Conservation (phyloP, 257 asterid species). For the Ajuga chamaepitys region DNA sequence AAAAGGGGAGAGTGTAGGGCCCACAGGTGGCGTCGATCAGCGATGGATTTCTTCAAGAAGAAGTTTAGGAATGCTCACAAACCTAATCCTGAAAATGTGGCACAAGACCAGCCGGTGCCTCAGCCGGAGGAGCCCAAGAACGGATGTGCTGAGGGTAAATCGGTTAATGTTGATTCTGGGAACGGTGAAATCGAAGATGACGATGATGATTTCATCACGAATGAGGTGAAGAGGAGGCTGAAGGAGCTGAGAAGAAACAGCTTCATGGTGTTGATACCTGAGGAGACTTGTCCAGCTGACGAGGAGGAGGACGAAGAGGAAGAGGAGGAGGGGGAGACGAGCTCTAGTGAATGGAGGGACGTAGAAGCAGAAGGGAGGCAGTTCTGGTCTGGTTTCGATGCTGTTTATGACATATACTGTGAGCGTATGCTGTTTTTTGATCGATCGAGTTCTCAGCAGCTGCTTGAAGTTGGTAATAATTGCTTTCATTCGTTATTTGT, state of each 20-base stretch:
- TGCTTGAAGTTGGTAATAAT: constrained; percentile 66
- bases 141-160: constrained; percentile 39
- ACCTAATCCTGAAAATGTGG: constrained; percentile 31
- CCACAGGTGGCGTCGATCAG: not conserved
- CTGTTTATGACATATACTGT: constrained; percentile 68
- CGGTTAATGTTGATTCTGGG: constrained; percentile 38
- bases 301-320: constrained; percentile 76
- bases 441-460: constrained; percentile 64
- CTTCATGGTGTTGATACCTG: constrained; percentile 92
- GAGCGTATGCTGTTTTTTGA: constrained; percentile 76
- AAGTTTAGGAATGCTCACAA: constrained; percentile 58
- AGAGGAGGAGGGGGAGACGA: constrained; percentile 58
- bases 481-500: constrained; percentile 3
- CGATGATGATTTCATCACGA: constrained; percentile 84
- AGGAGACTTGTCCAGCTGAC: constrained; percentile 59
- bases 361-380: constrained; percentile 78
- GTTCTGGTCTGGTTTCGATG: constrained; percentile 89
- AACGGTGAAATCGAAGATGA: constrained; percentile 71
- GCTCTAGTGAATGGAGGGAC: constrained; percentile 83
- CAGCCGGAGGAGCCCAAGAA: constrained; percentile 48
- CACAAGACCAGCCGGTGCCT: constrained; percentile 41
- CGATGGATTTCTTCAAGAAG: constrained; percentile 74
- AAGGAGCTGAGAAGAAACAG: constrained; percentile 86
- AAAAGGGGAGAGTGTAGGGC: constrained; percentile 3
- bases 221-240: constrained; percentile 92